A percentile compares a stretch with the other conserved stretches of the same genome.
phyloP scores from a whole-genome alignment of 1,284 basidiomycete genomes.

The Cutaneotrichosporon sp. region DNA sequence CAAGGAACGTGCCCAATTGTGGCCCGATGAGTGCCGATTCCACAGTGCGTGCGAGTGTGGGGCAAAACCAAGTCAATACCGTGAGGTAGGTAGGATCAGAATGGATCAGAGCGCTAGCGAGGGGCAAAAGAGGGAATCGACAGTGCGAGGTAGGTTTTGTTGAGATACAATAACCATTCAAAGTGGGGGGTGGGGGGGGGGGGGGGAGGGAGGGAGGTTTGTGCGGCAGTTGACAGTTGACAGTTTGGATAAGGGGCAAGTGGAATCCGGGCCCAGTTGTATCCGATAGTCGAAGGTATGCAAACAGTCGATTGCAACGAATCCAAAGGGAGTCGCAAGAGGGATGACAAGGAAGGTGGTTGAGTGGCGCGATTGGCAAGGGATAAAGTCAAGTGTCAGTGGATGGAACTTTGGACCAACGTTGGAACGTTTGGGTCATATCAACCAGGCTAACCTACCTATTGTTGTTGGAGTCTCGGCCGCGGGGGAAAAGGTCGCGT shows the following conservation, averaged over 20 bases:
- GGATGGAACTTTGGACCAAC: background rate
- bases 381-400: background rate
- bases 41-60: background rate
- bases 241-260: background rate
- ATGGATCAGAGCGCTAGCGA: background rate
- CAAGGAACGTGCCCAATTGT: constrained; percentile 9
- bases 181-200: too few species aligned
- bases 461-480: background rate
- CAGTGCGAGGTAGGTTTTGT: background rate
- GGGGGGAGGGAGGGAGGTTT: background rate
- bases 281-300: background rate
- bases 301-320: background rate
- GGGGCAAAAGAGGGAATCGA: background rate
- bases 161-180: constrained; percentile 1
- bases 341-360: background rate
- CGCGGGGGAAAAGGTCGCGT: background rate
- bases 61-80: constrained; percentile 1
- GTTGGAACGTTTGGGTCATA: background rate
- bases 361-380: background rate
- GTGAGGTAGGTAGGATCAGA: background rate
- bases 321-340: background rate
- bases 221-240: background rate
- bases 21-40: constrained; percentile 4
- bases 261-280: background rate
- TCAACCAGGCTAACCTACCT: background rate